Evolutionary conservation across 2,329 filamentous ascomycete species (phyloP).

Genomic region (Pseudocercospora crystallina): DNA sequence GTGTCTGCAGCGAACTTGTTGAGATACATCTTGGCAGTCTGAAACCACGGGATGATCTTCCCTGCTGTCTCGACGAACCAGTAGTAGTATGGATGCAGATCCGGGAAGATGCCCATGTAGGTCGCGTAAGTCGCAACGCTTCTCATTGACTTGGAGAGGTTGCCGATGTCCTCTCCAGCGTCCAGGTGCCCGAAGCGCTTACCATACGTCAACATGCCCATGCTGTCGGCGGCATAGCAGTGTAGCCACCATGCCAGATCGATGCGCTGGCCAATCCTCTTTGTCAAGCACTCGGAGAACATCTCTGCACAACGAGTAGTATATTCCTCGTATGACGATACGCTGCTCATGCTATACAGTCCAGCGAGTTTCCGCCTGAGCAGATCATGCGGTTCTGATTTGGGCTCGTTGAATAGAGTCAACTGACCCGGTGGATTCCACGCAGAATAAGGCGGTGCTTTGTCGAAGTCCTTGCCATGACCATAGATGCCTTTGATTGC

Average conservation of each 20-base stretch:
- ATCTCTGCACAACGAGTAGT: neutral
- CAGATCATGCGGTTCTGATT: neutral
- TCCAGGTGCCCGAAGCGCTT: constrained; percentile 40
- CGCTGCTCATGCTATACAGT: constrained; percentile 4
- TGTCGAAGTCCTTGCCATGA: constrained; percentile 6
- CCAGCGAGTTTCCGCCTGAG: neutral
- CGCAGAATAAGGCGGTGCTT: constrained; percentile 30
- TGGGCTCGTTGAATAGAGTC: neutral
- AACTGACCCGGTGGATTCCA: neutral
- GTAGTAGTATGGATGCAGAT: constrained; percentile 8
- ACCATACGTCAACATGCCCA: constrained; percentile 35
- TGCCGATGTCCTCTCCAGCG: constrained; percentile 33
- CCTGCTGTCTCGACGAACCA: neutral
- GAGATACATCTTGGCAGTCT: constrained; percentile 31
- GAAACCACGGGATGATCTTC: constrained; percentile 31
- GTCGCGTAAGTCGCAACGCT: neutral
- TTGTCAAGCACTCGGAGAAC: neutral
- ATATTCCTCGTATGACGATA: neutral
- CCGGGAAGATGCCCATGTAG: neutral
- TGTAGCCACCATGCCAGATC: constrained; percentile 2
- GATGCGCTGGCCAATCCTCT: neutral
- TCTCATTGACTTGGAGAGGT: neutral
- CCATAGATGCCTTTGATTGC: constrained; percentile 50
- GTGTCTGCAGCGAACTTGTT: constrained; percentile 37
- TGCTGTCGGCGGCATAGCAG: constrained; percentile 38